Evolutionary conservation across 2,329 filamentous ascomycete genomes (phyloP), one percentile per base, ranked within the genome.

Genomic region (Calonectria honghensis): DNA sequence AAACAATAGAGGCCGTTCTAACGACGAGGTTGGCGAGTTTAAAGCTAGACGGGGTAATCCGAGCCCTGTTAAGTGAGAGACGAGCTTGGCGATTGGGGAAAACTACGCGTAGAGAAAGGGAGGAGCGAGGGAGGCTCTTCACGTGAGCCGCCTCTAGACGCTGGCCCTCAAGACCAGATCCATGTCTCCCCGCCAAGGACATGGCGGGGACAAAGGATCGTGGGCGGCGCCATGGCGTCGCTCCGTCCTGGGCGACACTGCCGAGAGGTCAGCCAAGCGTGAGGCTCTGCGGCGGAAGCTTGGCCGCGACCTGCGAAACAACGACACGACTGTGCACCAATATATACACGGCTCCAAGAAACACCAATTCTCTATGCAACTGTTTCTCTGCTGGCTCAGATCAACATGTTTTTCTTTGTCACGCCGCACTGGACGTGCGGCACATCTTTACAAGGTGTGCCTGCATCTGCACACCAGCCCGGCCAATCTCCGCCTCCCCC

Each of bases 281-380:
- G 76, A 79, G 74, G 77, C 75, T 79, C 79, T 72, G n/a, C 51
- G 61, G 52, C 57, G 41, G 29, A 57, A 50, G 27, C 45, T 66
- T 68, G 71, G 59, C 63, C 70, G 24, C 61, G 59, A 35, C 24
- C 37, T 41, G 50, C 70, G 63, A 66, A 59, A 70, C 32, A 35
- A 68, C 57, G 35, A 32, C 41, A 63, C 32, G 29, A 29, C 27
- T 63, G 70, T 48, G 35, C 48, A 63, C 32, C 37, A 63, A 63
- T 63, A 63, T 63, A 37, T 54, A 54, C 50, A 35, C 35, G 41
- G 32, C 45, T n/a, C n/a, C 9, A 29, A 41, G n/a, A 57, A 54
- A 18, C 39, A n/a, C n/a, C 24, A 18, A 29, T 63, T 39, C 35
- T 39, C 57, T 37, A 63, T 63, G 57, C 57, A 65, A 50, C 41